phyloP scores from a whole-genome alignment of 2,329 filamentous ascomycete species.

The Dothiorella sarmentorum region DNA sequence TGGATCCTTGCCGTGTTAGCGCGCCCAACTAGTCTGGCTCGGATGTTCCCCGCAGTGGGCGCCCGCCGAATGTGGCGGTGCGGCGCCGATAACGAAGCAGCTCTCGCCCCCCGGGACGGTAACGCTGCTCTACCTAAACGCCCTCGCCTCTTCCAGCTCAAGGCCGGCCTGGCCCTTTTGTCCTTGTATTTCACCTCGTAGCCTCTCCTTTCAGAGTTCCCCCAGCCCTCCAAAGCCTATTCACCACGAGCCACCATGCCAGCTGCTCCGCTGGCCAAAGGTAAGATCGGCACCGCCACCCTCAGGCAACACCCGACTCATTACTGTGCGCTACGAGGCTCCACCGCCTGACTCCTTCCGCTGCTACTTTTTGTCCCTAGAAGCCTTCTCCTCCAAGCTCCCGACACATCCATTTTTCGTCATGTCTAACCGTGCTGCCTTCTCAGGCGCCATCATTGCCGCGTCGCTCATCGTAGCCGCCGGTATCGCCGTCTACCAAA shows the following conservation, averaged over 20 bases:
- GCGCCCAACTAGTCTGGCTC: too few relatives aligned
- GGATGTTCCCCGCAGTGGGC: conserved; percentile 11
- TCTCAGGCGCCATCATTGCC: conserved; percentile 59
- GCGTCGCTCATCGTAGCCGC: conserved; percentile 60
- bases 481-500: conserved; percentile 61
- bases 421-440: conserved; percentile 30
- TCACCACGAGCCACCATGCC: conserved; percentile 29
- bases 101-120: conserved; percentile 3
- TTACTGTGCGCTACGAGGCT: conserved; percentile 8
- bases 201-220: neutral
- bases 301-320: conserved; percentile 25
- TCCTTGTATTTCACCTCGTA: neutral
- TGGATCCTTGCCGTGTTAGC: too few relatives aligned
- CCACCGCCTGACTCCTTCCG: conserved; percentile 24
- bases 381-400: conserved; percentile 9
- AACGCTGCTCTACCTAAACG: neutral
- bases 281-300: conserved; percentile 29
- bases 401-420: neutral
- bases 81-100: conserved; percentile 8
- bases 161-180: conserved; percentile 1
- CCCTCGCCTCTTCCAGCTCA: neutral
- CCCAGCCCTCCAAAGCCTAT: too few relatives aligned
- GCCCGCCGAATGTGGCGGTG: neutral
- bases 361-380: conserved; percentile 18
- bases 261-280: conserved; percentile 42